Evolutionary conservation across 345 rosid species (phyloP).

Genomic region (Psidium guajava): DNA sequence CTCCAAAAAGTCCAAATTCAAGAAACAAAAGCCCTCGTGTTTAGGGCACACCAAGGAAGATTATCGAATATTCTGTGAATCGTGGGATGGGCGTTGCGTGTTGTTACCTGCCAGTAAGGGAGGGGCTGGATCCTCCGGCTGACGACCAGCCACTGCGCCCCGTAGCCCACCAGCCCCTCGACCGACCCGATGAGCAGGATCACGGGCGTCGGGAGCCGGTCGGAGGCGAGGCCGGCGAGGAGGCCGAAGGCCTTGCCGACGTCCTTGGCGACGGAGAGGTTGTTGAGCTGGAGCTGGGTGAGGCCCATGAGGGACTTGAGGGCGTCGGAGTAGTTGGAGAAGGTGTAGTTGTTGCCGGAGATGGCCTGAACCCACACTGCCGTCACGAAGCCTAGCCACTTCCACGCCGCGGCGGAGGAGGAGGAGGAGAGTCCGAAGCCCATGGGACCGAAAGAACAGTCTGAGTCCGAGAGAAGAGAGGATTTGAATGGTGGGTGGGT

Average conservation of each 20-base stretch:
- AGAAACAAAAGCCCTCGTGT: background rate
- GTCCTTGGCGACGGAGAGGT: conserved; percentile 82
- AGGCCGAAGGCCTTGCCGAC: conserved; percentile 93
- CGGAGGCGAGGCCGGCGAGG: conserved; percentile 88
- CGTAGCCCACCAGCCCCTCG: conserved; percentile 83
- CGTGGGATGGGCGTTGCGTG: background rate
- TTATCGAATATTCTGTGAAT: background rate
- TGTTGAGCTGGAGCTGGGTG: conserved; percentile 77
- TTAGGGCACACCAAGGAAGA: background rate
- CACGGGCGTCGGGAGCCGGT: conserved; percentile 56
- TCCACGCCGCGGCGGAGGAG: conserved; percentile 17
- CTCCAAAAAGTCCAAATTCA: background rate
- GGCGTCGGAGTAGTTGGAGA: conserved; percentile 85
- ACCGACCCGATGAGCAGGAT: conserved; percentile 70
- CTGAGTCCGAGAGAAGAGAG: background rate
- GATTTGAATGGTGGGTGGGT: background rate
- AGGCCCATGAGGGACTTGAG: conserved; percentile 77
- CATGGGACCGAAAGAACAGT: background rate
- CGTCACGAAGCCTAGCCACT: conserved; percentile 91
- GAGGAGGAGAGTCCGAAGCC: background rate
- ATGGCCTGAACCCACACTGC: conserved; percentile 94
- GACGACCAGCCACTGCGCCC: conserved; percentile 88
- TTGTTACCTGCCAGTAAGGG: conserved; percentile 84
- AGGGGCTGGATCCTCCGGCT: conserved; percentile 45
- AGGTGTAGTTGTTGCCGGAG: conserved; percentile 93